Conservation (phyloP, 805 yeast genomes). For the Huiozyma sinensis region DNA sequence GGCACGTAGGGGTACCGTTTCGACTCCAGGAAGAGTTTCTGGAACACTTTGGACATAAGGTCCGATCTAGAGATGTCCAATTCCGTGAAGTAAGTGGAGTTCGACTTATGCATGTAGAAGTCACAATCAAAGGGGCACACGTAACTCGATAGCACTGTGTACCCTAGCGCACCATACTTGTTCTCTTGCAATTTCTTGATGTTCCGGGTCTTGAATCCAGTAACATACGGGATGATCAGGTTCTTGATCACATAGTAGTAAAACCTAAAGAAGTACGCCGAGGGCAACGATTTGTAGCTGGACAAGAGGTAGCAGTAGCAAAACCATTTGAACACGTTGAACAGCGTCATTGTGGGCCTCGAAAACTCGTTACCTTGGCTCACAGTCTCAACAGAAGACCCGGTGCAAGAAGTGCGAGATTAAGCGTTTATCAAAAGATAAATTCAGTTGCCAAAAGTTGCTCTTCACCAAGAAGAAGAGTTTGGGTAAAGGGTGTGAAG, state of each 20-base stretch:
- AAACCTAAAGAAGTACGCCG: conserved; percentile 56
- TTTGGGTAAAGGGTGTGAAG: too few relatives aligned
- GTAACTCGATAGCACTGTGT: conserved; percentile 36
- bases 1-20: conserved; percentile 54
- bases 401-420: too few relatives aligned
- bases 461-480: too few relatives aligned
- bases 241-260: conserved; percentile 36
- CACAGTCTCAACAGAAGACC: too few relatives aligned
- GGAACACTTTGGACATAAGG: conserved; percentile 46
- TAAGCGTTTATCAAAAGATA: too few relatives aligned
- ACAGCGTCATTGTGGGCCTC: not conserved
- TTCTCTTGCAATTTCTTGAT: conserved; percentile 12
- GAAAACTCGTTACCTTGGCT: too few relatives aligned
- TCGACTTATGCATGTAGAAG: conserved; percentile 77
- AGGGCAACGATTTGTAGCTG: conserved; percentile 53
- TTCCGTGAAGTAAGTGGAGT: conserved; percentile 75
- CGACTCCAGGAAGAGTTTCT: conserved; percentile 39
- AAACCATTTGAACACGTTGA: conserved; percentile 7
- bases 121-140: conserved; percentile 77
- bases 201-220: conserved; percentile 14
- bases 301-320: conserved; percentile 14
- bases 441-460: too few relatives aligned
- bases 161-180: conserved; percentile 31
- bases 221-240: conserved; percentile 30
- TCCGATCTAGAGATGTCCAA: conserved; percentile 70